Evolutionary conservation across 2,329 filamentous ascomycete species (phyloP), one percentile per base, ranked within the genome.

Genomic region (Claviceps arundinis): DNA sequence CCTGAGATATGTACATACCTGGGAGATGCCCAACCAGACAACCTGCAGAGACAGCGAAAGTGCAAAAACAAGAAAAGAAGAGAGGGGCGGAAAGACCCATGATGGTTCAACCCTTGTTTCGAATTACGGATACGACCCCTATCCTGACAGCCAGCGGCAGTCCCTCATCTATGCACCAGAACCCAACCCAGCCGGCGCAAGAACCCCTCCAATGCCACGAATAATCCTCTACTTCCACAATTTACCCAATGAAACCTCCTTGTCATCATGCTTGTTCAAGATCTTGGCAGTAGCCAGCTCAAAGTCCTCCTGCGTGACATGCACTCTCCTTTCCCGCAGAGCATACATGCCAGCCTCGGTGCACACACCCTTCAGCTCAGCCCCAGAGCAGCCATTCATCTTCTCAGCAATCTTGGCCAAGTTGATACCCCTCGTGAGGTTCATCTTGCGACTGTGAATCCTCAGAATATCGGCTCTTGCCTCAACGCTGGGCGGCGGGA

Each of bases 331-430:
- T 74, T 98, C 93, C 61, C 93, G 84, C 58, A 98, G 77, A 14
- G 93, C 93, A 66, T 93, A 98, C 93, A 98, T 98, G 62, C 93
- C 93, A 2, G 93, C 89, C 71, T 98, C 93, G 46, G 93, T 98
- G 69, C 93, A 98, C 47, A 98, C 93, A 74, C 93, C 93, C 81
- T 98, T 98, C 61, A 98, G 73, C 72, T 98, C 93, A 51, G 93
- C 93, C 55, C 93, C 93, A 3, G 90, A 96, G 71, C 93, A 98
- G 50, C 93, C 93, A 64, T 96, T 96, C 93, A 98, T 98, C 81
- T 97, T 97, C 77, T 98, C 93, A 34, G 93, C 93, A 62, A 97
- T 95, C 82, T 98, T 98, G 63, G 81, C 95, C 58, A 98, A 75
- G 72, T 98, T 95, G 74, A 98, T 97, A 50, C 93, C 93, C 64